These are phyloP conservation scores for Aspergillus hancockii DNA, from an alignment of 495 filamentous ascomycete genomes.

Conservation along the genomic window DNA sequence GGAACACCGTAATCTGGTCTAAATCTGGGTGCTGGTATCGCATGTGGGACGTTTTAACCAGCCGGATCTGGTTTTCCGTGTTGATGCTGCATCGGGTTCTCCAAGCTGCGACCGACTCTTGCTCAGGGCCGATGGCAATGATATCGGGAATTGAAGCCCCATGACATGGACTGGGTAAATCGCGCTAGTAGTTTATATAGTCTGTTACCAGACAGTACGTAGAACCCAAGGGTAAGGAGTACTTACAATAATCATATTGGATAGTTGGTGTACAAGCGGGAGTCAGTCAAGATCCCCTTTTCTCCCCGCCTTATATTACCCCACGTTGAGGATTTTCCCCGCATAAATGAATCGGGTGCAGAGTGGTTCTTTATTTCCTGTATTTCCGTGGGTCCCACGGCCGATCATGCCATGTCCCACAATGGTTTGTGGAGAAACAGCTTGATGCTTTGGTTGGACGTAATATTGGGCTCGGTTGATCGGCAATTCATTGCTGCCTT, in stretches of 20 bases:
- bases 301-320: too few relatives aligned
- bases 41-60: conserved; percentile 48
- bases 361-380: not conserved
- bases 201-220: not conserved
- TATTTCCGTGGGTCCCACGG: not conserved
- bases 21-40: conserved; percentile 53
- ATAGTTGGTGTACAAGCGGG: not conserved
- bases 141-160: not conserved
- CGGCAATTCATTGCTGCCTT: too few relatives aligned
- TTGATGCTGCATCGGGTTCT: conserved; percentile 27
- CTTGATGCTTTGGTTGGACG: too few relatives aligned
- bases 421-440: not conserved
- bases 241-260: not conserved
- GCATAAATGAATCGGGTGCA: not conserved
- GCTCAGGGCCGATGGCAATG: not conserved
- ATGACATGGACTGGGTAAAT: not conserved
- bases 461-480: too few relatives aligned
- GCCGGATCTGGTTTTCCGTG: conserved; percentile 34
- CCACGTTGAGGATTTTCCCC: not conserved
- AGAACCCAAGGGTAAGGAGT: not conserved
- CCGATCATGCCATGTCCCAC: not conserved
- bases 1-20: conserved; percentile 41
- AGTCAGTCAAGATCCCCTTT: not conserved
- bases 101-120: not conserved
- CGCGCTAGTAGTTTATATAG: not conserved